These are phyloP conservation scores for Blyttiomyces sp. DNA, from an alignment of 371 early-diverging fungal genomes.

Conservation along the genomic window DNA sequence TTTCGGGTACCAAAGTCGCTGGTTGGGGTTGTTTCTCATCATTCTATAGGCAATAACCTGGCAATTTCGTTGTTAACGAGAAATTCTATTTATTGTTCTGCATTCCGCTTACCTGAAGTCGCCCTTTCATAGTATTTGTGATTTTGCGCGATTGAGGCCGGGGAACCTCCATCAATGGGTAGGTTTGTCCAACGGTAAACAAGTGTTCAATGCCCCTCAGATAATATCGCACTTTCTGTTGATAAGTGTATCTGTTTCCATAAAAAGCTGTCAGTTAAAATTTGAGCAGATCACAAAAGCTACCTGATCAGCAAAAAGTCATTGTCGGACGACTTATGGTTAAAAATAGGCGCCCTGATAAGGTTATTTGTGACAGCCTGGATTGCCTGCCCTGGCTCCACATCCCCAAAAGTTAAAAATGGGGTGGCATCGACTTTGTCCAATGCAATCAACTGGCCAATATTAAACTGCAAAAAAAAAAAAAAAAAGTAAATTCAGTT, in stretches of 20 bases:
- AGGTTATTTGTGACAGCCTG: slow-evolving; percentile 93
- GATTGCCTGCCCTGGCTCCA: slow-evolving; percentile 87
- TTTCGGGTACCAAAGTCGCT: slow-evolving; percentile 70
- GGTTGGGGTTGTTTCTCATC: slow-evolving; percentile 69
- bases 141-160: slow-evolving; percentile 97
- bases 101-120: slow-evolving; percentile 72
- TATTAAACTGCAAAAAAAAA: slow-evolving; percentile 51
- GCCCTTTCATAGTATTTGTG: slow-evolving; percentile 87
- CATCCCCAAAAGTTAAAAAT: slow-evolving; percentile 95
- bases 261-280: neutral
- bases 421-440: slow-evolving; percentile 97
- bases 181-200: slow-evolving; percentile 96
- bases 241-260: slow-evolving; percentile 49
- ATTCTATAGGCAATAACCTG: slow-evolving; percentile 76
- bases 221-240: slow-evolving; percentile 72
- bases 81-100: neutral
- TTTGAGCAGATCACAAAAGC: neutral
- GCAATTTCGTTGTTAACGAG: no score
- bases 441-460: slow-evolving; percentile 84
- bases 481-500: neutral
- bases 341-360: slow-evolving; percentile 94
- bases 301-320: slow-evolving; percentile 85
- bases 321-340: slow-evolving; percentile 67
- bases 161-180: slow-evolving; percentile 95
- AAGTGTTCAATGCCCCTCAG: slow-evolving; percentile 81